Base-by-base conservation (phyloP, 2,329 filamentous ascomycete genomes). In the Shiraia sp. region DNA sequence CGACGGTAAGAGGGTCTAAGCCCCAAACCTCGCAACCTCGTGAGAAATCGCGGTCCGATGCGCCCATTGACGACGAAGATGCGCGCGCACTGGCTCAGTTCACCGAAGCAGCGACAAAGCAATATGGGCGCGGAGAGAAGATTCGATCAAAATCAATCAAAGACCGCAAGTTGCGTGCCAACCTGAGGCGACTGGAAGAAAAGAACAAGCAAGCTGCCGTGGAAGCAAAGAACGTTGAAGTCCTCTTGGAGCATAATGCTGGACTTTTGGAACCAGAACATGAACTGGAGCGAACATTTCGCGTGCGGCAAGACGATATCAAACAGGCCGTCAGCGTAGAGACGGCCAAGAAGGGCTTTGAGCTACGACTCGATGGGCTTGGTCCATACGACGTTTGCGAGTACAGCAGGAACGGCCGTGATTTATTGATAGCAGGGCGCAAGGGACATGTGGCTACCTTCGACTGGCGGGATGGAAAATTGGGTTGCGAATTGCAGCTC, bases 371-470 rank as follows among this genome's bases (percentile, higher is more conserved):
- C 40, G 79, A 85, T 14, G 64, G 55, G 7, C 74, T 96, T 23
- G 93, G 93, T 0, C 93, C 93, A 1, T 99, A 99, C 62, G 76
- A 99, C 62, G 76, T 85, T 1, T 87, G 85, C 65, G 90, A 96
- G 55, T 99, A 96, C 71, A 90, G 89, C 33, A 80, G 90, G 31
- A 97, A 95, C 63, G 93, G 93, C 33, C 82, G 88, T 53, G 85
- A 95, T 59, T 73, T 99, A 49, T 74, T 99, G 39, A 77, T 99
- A 24, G 90, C 86, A 10, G 91, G 93, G 19, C 79, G 90, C 46
- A 96, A 96, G 71, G 93, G 93, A 10, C 93, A 99, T 81, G 78
- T 99, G 53, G 92, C 93, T 42, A 92, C 88, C 1, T 95, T 97
- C 82, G 91, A 99, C 71, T 99, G 93, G 92, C 79, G 92, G 51